Evolutionary conservation across 768 basidiomycete genomes (phyloP).

Genomic region (Psilocybe cyanescens): DNA sequence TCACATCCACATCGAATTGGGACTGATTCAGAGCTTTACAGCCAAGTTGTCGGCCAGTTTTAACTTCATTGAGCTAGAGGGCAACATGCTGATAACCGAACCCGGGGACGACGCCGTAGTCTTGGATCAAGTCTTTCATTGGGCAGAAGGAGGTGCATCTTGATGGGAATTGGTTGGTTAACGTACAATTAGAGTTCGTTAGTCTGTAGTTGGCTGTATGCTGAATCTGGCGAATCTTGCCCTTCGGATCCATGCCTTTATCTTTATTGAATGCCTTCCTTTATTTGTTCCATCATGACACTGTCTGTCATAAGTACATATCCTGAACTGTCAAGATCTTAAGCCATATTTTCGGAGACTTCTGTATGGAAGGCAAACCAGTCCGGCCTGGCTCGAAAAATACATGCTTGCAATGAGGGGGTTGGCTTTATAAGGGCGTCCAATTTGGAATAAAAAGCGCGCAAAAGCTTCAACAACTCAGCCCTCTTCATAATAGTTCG

Average conservation of each 20-base stretch:
- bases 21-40: constrained; percentile 2
- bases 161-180: constrained; percentile 20
- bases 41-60: background rate
- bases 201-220: background rate
- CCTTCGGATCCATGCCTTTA: constrained; percentile 8
- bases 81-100: constrained; percentile 2
- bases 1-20: constrained; percentile 17
- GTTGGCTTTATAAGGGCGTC: constrained; percentile 31
- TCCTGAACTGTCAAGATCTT: constrained; percentile 7
- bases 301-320: constrained; percentile 11
- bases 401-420: constrained; percentile 14
- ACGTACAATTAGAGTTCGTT: constrained; percentile 4
- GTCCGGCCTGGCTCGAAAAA: constrained; percentile 26
- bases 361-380: constrained; percentile 27
- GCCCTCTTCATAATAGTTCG: background rate
- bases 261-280: constrained; percentile 17
- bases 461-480: constrained; percentile 11
- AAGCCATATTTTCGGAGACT: constrained; percentile 10
- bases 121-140: constrained; percentile 8
- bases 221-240: background rate
- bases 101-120: constrained; percentile 2
- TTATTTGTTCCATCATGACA: constrained; percentile 21
- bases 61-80: constrained; percentile 7
- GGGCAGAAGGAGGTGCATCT: constrained; percentile 8
- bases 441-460: constrained; percentile 12